Conservation (phyloP, 306 rosid species). For the Acacia confusa region DNA sequence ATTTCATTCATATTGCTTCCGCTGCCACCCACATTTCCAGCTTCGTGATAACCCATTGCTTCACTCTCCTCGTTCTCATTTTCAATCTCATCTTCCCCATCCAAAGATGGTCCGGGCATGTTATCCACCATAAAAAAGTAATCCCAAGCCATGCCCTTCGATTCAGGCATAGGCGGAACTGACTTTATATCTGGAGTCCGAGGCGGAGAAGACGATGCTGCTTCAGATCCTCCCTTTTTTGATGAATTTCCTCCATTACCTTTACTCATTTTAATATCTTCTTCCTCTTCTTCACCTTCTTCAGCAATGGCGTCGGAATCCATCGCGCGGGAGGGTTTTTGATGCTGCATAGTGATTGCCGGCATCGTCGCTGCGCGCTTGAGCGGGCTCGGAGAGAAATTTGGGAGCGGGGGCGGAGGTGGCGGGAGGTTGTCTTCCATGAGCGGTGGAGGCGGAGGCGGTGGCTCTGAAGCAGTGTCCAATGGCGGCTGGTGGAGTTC, state of each 20-base stretch:
- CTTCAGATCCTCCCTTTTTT: slow-evolving; percentile 30
- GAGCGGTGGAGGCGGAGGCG: slow-evolving; percentile 15
- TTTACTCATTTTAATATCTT: slow-evolving; percentile 16
- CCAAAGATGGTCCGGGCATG: slow-evolving; percentile 57
- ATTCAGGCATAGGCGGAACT: slow-evolving; percentile 69
- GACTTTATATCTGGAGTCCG: slow-evolving; percentile 49
- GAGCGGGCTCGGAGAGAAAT: slow-evolving; percentile 65
- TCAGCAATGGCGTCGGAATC: slow-evolving; percentile 51
- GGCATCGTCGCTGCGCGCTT: slow-evolving; percentile 72
- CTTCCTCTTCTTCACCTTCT: slow-evolving; percentile 39
- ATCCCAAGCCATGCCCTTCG: slow-evolving; percentile 76
- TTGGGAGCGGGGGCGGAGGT: slow-evolving; percentile 76
- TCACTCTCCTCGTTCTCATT: slow-evolving; percentile 37
- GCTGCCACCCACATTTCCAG: slow-evolving; percentile 18
- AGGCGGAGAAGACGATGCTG: slow-evolving; percentile 33
- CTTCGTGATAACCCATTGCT: slow-evolving; percentile 33
- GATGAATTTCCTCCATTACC: slow-evolving; percentile 22
- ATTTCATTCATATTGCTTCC: slow-evolving; percentile 28
- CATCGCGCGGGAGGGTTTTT: slow-evolving; percentile 17
- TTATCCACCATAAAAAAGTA: slow-evolving; percentile 67
- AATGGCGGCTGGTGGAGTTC: slow-evolving; percentile 45
- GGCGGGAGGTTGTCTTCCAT: slow-evolving; percentile 43
- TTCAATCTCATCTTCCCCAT: slow-evolving; percentile 40
- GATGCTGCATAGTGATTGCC: slow-evolving; percentile 35
- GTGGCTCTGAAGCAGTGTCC: slow-evolving; percentile 32